These are phyloP conservation scores for Beta lomatogona DNA, from an alignment of 179 eudicot genomes.

Conservation along the genomic window DNA sequence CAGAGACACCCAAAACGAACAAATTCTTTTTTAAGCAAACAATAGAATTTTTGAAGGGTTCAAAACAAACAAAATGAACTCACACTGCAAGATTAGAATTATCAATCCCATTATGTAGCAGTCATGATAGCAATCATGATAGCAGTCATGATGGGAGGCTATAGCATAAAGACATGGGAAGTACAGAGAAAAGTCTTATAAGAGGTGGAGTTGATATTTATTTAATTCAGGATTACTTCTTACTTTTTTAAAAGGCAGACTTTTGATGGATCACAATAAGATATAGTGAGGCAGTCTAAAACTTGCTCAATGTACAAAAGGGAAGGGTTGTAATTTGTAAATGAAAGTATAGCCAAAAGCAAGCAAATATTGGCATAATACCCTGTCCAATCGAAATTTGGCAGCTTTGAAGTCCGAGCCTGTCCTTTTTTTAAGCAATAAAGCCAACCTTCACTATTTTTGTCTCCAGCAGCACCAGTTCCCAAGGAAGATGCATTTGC, in stretches of 20 bases:
- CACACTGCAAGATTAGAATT: neutral
- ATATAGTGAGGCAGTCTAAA: too few relatives aligned
- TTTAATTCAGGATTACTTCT: too few relatives aligned
- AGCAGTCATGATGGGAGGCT: neutral
- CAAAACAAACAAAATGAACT: neutral
- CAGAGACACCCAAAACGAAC: neutral
- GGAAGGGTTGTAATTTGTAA: neutral
- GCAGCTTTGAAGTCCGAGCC: conserved; percentile 70
- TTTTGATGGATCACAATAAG: too few relatives aligned
- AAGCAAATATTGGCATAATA: conserved; percentile 32
- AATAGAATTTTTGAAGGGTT: neutral
- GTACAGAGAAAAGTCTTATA: too few relatives aligned
- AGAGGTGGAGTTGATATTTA: too few relatives aligned
- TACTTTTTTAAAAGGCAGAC: too few relatives aligned
- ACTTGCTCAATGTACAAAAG: neutral
- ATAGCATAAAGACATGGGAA: neutral
- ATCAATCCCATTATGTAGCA: neutral
- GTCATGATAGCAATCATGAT: neutral
- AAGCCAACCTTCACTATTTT: conserved; percentile 71
- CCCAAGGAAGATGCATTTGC: conserved; percentile 48
- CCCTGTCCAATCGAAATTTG: conserved; percentile 97
- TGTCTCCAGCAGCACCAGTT: conserved; percentile 43
- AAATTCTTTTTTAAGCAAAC: neutral
- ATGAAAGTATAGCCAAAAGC: conserved; percentile 7
- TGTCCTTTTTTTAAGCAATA: conserved; percentile 93